A percentile compares a stretch with the other conserved stretches of the same genome.
These are phyloP conservation scores for Yamadazyma takamatsuzukensis DNA, from an alignment of 805 yeast genomes.

Conservation along the genomic window DNA sequence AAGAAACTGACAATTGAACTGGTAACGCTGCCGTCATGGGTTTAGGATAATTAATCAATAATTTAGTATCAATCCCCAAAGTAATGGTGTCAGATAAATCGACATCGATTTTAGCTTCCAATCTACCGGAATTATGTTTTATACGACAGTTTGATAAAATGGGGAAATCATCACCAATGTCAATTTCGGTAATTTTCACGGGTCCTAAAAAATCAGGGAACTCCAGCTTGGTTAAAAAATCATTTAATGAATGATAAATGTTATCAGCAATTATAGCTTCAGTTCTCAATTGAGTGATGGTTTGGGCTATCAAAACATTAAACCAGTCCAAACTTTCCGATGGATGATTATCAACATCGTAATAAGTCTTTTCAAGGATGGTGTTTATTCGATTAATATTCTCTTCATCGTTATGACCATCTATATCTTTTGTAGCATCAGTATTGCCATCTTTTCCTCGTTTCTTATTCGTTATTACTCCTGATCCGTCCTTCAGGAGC, in stretches of 20 bases:
- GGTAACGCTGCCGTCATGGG: constrained; percentile 86
- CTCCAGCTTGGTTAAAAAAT: constrained; percentile 56
- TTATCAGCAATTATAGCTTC: constrained; percentile 86
- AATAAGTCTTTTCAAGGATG: constrained; percentile 89
- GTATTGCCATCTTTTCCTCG: constrained; percentile 15
- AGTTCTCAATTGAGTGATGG: constrained; percentile 78
- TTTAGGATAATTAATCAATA: constrained; percentile 77
- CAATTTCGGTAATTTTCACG: constrained; percentile 78
- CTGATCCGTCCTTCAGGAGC: constrained; percentile 24
- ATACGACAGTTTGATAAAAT: constrained; percentile 91
- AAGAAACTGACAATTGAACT: constrained; percentile 75
- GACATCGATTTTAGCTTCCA: constrained; percentile 88
- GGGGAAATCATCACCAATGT: constrained; percentile 93
- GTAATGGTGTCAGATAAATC: constrained; percentile 85
- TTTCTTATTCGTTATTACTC: constrained; percentile 31
- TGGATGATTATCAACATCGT: constrained; percentile 81
- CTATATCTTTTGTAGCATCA: constrained; percentile 1
- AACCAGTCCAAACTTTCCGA: constrained; percentile 97
- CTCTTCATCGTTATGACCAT: constrained; percentile 10
- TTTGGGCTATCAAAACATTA: constrained; percentile 89
- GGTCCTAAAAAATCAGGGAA: constrained; percentile 80
- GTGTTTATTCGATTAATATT: constrained; percentile 20
- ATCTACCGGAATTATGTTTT: constrained; percentile 50
- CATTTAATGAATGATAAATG: constrained; percentile 73
- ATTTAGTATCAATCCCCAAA: constrained; percentile 76